Base-by-base conservation (phyloP, 179 eudicot species). In the Sideroxylon spinosum region DNA sequence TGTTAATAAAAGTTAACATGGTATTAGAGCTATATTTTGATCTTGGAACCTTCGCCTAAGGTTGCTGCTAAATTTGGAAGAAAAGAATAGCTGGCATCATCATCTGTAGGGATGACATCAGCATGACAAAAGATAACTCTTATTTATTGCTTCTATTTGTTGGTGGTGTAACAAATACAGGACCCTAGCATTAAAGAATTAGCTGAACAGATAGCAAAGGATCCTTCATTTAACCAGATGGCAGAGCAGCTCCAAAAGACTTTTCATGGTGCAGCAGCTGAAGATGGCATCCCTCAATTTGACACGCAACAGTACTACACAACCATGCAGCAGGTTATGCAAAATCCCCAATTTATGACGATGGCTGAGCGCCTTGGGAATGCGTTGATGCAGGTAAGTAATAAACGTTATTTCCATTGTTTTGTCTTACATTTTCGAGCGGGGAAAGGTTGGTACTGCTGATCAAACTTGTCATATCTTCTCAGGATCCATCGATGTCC, bases 341-440 rank as follows among this genome's bases (percentile, higher is more conserved):
- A 97, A 85, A 97, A 94, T 72, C 99, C 98, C 64, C 97, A 96
- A 52, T 96, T 96, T 80, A 91, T 94, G 97, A 88, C 90, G 73
- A 96, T 96, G 99, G 99, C 99, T 82, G 99, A 96, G 84, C 97
- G 89, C 74, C 99, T 96, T 73, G 99, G 99, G 62, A 91, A 76
- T 88, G 95, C 98, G 59, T 76, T 96, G 75, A 90, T 94, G 97
- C 98, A 96, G 99, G 99, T 96, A 78, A 50, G 32, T 49, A 5
- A 20, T 14, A 32, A 29, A 62, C 22, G 1, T 37, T 37, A 37
- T 37, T 37, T 37, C 44, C 5, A 37, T 37, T 37, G 44, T 16
- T n/a, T n/a, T 23, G 52, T 75, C 13, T 74, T 48, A 59, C 37
- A 19, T 57, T 32, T 32, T 32, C 6, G 61, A 22, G 19, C 44